Conservation (phyloP, 2,329 filamentous ascomycete species). For the Xylariaceae sp. region DNA sequence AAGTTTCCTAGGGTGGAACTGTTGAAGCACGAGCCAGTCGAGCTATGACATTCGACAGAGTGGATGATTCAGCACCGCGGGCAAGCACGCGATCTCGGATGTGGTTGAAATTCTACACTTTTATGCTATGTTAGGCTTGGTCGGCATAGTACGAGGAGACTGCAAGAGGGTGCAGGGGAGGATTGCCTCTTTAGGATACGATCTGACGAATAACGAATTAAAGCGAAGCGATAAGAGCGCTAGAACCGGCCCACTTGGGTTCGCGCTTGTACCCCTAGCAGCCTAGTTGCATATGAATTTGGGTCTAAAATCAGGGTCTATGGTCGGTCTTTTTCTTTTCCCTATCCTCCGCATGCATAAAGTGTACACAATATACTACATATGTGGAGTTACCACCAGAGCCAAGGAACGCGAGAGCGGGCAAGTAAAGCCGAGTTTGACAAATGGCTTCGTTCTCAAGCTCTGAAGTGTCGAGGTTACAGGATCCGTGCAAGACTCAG, state of each 20-base stretch:
- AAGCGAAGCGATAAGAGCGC: conserved; percentile 18
- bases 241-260: not conserved
- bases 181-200: not conserved
- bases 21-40: not conserved
- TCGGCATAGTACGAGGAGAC: not conserved
- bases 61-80: not conserved
- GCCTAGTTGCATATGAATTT: too few relatives aligned
- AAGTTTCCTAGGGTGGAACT: not conserved
- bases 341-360: too few relatives aligned
- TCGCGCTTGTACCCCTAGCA: conserved; percentile 3
- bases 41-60: not conserved
- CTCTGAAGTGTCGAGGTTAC: too few relatives aligned
- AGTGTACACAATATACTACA: too few relatives aligned
- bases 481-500: too few relatives aligned
- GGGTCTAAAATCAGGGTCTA: conserved; percentile 12
- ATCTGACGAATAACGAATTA: conserved; percentile 11
- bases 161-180: not conserved
- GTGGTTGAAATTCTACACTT: not conserved
- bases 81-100: not conserved
- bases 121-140: too few relatives aligned
- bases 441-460: too few relatives aligned
- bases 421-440: too few relatives aligned
- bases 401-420: too few relatives aligned
- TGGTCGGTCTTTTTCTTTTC: too few relatives aligned
- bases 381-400: too few relatives aligned